Base-by-base conservation (phyloP, 2,329 filamentous ascomycete species). In the Phoma herbarum region DNA sequence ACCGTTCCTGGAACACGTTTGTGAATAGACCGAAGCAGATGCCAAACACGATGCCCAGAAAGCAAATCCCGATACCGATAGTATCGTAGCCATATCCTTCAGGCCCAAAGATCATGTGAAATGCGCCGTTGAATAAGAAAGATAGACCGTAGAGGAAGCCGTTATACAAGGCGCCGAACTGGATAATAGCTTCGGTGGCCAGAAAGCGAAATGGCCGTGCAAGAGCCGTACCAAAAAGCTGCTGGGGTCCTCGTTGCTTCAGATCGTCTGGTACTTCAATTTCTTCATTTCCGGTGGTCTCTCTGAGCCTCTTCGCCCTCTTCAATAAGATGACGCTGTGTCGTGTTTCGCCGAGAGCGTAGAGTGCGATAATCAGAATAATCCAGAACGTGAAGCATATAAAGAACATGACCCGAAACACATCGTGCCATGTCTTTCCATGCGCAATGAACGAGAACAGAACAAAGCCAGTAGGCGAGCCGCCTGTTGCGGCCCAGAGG, bases 71-170 rank as follows among this genome's bases (percentile, higher is more conserved):
- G 29, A 80, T 73, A 2, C 75, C 75, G 4, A 78, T 70, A 1
- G 70, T 77, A 56, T 73, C 66, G 35, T 80, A 80, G 0, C 78
- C 79, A 52, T 79, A 79, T 1, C 81, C 81, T 16, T 69, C 64
- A 8, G 74, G 66, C 1, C 81, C 80, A 54, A 84, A 84, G 0
- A 84, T 82, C 20, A 84, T 74, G 20, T 77, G 73, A 54, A 84
- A 84, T 0, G 80, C 81, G 3, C 77, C 79, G 54, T 83, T 83
- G 71, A 83, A 83, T 0, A 83, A 71, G 52, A 83, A 84, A 1
- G 79, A 81, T 9, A 83, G 57, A 2, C 81, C 81, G 48, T 83
- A 83, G 2, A 83, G 69, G 57, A 81, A 82, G 4, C 80, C 81
- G 46, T 83, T 83, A 64, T 82, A 83, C 1, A 81, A 63, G 2